These are phyloP conservation scores for Anastatica hierochuntica DNA, from an alignment of 345 rosid species.

Conservation along the genomic window DNA sequence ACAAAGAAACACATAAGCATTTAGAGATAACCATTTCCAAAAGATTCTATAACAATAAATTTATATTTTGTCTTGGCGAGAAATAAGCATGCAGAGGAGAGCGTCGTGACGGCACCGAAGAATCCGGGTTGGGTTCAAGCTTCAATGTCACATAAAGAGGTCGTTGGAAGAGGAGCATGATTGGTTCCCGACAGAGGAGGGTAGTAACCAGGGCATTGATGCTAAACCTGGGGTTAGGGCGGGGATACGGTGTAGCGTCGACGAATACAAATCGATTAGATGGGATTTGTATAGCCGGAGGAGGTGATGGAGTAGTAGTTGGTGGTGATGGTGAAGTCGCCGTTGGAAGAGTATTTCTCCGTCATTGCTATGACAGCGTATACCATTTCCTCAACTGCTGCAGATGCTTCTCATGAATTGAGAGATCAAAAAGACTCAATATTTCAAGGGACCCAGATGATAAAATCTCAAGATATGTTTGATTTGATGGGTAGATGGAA, in stretches of 20 bases:
- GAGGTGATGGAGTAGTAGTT: constrained; percentile 34
- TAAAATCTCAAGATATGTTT: no score
- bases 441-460: constrained; percentile 4
- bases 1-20: no score
- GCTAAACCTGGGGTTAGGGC: constrained; percentile 38
- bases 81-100: no score
- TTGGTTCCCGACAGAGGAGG: background rate
- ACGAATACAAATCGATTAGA: constrained; percentile 52
- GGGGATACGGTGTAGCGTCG: constrained; percentile 60
- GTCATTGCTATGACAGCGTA: constrained; percentile 43
- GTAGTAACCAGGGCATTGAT: constrained; percentile 47
- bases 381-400: no score
- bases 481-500: no score
- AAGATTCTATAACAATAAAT: no score
- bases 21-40: no score
- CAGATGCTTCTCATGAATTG: constrained; percentile 54
- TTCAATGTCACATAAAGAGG: constrained; percentile 41
- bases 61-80: no score
- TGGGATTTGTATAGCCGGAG: background rate
- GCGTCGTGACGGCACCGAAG: no score
- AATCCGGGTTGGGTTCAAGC: constrained; percentile 44
- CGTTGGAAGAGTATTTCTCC: constrained; percentile 30
- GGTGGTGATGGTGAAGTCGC: constrained; percentile 23
- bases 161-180: no score
- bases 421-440: background rate